phyloP scores from a whole-genome alignment of 2,329 filamentous ascomycete species.

The Botryotinia convoluta region DNA sequence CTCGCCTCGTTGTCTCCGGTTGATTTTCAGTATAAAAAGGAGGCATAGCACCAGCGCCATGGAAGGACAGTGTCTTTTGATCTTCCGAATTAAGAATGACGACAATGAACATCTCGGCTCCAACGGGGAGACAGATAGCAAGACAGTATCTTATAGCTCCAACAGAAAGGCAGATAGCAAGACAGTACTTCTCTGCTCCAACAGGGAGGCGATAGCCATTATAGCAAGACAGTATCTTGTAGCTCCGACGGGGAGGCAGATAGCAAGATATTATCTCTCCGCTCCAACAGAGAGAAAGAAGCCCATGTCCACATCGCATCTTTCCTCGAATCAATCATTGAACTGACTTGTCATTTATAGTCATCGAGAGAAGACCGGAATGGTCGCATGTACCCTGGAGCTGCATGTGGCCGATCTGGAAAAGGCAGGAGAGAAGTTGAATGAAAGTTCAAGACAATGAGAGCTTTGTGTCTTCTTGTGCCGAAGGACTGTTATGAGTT shows the following conservation, averaged over 20 bases:
- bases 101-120: not conserved
- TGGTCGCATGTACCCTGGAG: not conserved
- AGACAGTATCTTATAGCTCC: not conserved
- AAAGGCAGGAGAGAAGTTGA: not conserved
- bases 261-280: not conserved
- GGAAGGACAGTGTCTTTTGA: not conserved
- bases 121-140: not conserved
- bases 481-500: not conserved
- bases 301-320: not conserved
- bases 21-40: too few species aligned
- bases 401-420: not conserved
- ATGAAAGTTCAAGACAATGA: not conserved
- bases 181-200: not conserved
- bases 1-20: too few species aligned
- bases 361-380: not conserved
- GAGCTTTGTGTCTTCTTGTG: not conserved
- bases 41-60: not conserved
- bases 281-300: not conserved
- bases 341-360: not conserved
- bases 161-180: too few species aligned
- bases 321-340: not conserved
- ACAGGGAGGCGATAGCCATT: too few species aligned
- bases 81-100: not conserved
- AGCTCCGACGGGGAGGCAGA: too few species aligned
- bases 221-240: too few species aligned